Evolutionary conservation across 2,329 filamentous ascomycete species (phyloP).

Genomic region (Neofusicoccum ribis): DNA sequence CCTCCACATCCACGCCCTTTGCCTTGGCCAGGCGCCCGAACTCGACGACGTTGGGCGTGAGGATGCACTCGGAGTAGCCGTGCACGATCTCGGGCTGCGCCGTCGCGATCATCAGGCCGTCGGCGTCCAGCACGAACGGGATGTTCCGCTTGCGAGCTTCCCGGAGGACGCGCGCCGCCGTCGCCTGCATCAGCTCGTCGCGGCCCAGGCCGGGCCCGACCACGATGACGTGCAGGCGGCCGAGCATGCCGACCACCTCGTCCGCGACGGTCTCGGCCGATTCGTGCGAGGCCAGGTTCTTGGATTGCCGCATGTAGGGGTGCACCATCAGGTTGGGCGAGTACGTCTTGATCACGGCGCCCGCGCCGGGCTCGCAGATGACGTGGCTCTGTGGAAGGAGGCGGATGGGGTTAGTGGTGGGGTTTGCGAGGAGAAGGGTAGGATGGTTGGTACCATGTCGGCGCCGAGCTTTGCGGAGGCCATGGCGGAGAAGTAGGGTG

Average conservation of each 20-base stretch:
- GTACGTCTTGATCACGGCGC: conserved; percentile 88
- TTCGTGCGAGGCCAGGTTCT: conserved; percentile 56
- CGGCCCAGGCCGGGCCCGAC: conserved; percentile 90
- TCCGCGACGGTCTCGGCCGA: conserved; percentile 64
- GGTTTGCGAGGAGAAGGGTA: neutral
- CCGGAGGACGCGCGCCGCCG: conserved; percentile 73
- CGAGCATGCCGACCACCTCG: conserved; percentile 75
- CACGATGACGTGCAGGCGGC: conserved; percentile 87
- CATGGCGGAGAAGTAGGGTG: conserved; percentile 97
- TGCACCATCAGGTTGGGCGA: conserved; percentile 99
- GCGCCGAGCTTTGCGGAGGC: conserved; percentile 87
- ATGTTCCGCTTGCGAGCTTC: conserved; percentile 72
- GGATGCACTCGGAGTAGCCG: conserved; percentile 79
- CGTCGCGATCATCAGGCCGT: conserved; percentile 78
- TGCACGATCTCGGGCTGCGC: conserved; percentile 72
- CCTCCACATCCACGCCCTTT: conserved; percentile 64
- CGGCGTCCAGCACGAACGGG: conserved; percentile 87
- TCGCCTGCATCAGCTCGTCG: conserved; percentile 86
- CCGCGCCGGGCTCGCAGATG: conserved; percentile 89
- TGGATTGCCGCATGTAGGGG: conserved; percentile 83
- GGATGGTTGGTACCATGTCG: conserved; percentile 68
- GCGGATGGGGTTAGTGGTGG: neutral
- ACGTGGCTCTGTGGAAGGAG: conserved; percentile 69
- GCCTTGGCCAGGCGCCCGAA: conserved; percentile 79
- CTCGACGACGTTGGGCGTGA: conserved; percentile 95